Evolutionary conservation across 805 yeast genomes (phyloP).

Genomic region (Ascoidea rubescens): DNA sequence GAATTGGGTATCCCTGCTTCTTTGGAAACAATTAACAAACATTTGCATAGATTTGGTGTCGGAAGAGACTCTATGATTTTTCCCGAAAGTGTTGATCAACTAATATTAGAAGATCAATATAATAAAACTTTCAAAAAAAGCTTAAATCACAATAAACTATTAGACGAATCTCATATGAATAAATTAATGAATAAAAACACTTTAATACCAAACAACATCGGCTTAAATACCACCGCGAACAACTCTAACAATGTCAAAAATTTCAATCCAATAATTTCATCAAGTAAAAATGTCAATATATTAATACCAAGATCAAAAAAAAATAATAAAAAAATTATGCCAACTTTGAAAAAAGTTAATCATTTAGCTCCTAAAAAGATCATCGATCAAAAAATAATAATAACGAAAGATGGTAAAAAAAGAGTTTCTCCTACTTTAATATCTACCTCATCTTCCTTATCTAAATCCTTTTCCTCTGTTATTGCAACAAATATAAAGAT

Average conservation of each 20-base stretch:
- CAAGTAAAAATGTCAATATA: slow-evolving; percentile 12
- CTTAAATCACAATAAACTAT: not conserved
- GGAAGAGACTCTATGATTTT: slow-evolving; percentile 73
- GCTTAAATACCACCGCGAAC: slow-evolving; percentile 9
- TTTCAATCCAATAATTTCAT: not conserved
- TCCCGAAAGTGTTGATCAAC: slow-evolving; percentile 78
- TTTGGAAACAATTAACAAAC: slow-evolving; percentile 48
- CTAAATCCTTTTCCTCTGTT: slow-evolving; percentile 5
- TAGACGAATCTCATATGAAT: no score
- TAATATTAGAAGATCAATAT: slow-evolving; percentile 56
- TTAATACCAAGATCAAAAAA: slow-evolving; percentile 18
- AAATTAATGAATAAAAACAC: not conserved
- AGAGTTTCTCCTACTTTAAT: slow-evolving; percentile 60
- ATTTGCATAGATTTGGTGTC: slow-evolving; percentile 75
- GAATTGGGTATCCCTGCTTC: slow-evolving; percentile 58
- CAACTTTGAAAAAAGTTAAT: not conserved
- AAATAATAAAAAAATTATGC: slow-evolving; percentile 5
- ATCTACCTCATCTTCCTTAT: slow-evolving; percentile 24
- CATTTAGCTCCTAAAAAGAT: slow-evolving; percentile 2
- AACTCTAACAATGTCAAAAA: not conserved
- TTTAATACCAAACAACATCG: not conserved
- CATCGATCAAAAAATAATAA: slow-evolving; percentile 35
- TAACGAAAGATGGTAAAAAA: slow-evolving; percentile 65
- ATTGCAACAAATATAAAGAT: slow-evolving; percentile 15
- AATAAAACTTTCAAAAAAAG: slow-evolving; percentile 14